Percentiles rank a stretch among this genome's conserved stretches.
These are phyloP conservation scores for Cercospora canescens DNA, from an alignment of 2,329 filamentous ascomycete genomes.

Conservation along the genomic window DNA sequence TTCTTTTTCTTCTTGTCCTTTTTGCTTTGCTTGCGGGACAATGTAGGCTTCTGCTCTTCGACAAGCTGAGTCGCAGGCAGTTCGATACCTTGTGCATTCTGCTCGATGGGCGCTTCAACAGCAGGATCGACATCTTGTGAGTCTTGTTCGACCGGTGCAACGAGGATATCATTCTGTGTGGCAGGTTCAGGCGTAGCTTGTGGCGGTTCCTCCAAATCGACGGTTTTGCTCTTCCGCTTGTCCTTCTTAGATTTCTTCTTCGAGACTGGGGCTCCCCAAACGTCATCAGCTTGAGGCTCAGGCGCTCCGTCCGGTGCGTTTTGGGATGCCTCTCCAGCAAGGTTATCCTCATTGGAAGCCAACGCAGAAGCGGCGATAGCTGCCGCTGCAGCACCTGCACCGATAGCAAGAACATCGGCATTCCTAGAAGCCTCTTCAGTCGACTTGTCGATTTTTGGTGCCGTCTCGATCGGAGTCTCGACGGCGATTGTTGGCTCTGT, in stretches of 20 bases:
- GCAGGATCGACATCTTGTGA: neutral
- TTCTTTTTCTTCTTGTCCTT: slow-evolving; percentile 28
- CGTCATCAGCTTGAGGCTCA: neutral
- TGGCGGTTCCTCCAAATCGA: neutral
- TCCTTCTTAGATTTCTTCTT: slow-evolving; percentile 34
- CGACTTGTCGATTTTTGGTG: neutral
- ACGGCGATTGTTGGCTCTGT: neutral
- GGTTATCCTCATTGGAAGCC: neutral
- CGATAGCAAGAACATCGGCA: neutral
- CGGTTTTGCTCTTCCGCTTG: slow-evolving; percentile 20
- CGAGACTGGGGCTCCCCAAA: neutral
- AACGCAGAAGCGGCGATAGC: neutral
- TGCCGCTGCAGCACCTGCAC: neutral
- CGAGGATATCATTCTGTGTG: neutral
- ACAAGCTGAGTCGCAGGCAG: neutral
- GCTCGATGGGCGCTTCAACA: neutral
- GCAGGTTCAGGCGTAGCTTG: neutral
- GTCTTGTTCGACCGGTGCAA: neutral
- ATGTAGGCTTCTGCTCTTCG: slow-evolving; percentile 5
- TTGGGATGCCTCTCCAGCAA: neutral
- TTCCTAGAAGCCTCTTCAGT: neutral
- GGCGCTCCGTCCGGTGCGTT: neutral
- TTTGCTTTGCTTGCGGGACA: slow-evolving; percentile 25
- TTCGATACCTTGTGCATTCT: neutral
- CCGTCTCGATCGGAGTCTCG: neutral